Evolutionary conservation across 805 yeast genomes (phyloP).

Genomic region (Saccharomycopsis fodiens): DNA sequence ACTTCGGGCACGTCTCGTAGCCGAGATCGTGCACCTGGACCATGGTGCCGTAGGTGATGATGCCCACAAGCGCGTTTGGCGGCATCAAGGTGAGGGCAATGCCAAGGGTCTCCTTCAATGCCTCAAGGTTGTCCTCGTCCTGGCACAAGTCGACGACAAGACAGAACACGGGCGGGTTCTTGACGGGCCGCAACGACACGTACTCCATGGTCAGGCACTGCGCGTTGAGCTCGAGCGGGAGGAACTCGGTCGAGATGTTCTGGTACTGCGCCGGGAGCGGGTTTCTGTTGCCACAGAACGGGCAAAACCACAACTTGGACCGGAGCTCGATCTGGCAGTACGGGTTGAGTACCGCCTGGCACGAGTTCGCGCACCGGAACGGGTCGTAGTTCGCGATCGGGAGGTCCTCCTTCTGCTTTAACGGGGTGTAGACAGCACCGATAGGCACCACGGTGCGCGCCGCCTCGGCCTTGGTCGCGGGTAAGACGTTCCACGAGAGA

Average conservation of each 20-base stretch:
- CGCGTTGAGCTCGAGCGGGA: slow-evolving; percentile 74
- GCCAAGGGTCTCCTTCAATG: slow-evolving; percentile 73
- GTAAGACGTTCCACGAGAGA: slow-evolving; percentile 78
- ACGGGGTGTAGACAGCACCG: slow-evolving; percentile 92
- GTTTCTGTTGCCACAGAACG: slow-evolving; percentile 71
- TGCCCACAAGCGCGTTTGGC: slow-evolving; percentile 81
- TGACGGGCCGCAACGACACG: slow-evolving; percentile 71
- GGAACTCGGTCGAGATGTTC: slow-evolving; percentile 62
- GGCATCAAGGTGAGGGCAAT: slow-evolving; percentile 68
- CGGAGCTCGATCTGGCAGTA: slow-evolving; percentile 74
- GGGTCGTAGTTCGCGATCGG: slow-evolving; percentile 84
- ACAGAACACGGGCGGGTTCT: slow-evolving; percentile 77
- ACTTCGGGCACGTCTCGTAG: slow-evolving; percentile 58
- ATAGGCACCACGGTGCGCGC: slow-evolving; percentile 89
- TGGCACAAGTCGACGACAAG: slow-evolving; percentile 87
- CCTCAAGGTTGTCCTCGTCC: slow-evolving; percentile 77
- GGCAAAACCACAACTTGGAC: slow-evolving; percentile 77
- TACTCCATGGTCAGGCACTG: slow-evolving; percentile 77
- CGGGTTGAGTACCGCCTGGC: slow-evolving; percentile 84
- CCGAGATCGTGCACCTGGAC: slow-evolving; percentile 84
- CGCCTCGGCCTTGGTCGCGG: slow-evolving; percentile 83
- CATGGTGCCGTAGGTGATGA: slow-evolving; percentile 84
- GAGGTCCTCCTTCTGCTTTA: slow-evolving; percentile 68
- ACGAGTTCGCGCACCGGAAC: slow-evolving; percentile 63
- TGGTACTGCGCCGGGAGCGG: slow-evolving; percentile 78